Evolutionary conservation across 2,329 filamentous ascomycete genomes (phyloP), one percentile per base, ranked within the genome.

Genomic region (Didymella segeticola): DNA sequence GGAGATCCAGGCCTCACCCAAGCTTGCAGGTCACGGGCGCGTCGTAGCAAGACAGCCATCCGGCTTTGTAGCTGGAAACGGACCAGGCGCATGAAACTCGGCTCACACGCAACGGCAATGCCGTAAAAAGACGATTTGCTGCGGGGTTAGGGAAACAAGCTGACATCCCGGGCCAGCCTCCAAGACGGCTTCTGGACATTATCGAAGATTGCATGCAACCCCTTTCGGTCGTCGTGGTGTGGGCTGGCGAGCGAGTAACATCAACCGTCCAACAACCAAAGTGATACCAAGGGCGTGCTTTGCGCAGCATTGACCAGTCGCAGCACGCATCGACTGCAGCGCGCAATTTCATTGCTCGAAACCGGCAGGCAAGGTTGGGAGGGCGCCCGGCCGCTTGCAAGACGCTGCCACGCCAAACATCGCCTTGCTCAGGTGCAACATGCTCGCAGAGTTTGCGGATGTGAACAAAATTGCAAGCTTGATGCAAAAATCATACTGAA

Each of bases 111-210:
- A 45, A 45, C 45, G 33, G 51, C 51, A 45, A 54, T 41, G 51
- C 45, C 51, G 46, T 27, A 45, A 46, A 46, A 30, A 41, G 39
- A 41, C 12, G 17, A 54, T 30, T 41, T 51, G 53, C 37, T 56
- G 53, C 53, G 53, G 53, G 53, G 53, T 54, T 36, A 54, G 39
- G 34, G 41, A 54, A 20, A 33, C 36, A 46, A 50, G 53, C 46
- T 55, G 46, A 55, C 47, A 42, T 23, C 30, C n/a, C 47, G 36
- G 47, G 42, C 46, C 52, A 55, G 41, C 52, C 39, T 42, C 52
- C 47, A 50, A 47, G 52, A 34, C 47, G 47, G 39, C n/a, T 20
- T 34, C n/a, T 42, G 20, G 30, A 43, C 47, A 56, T 47, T 47
- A 43, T 47, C 41, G 51, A 49, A 48, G 51, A 49, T 49, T 49